Evolutionary conservation across 768 basidiomycete species (phyloP), one percentile per base, ranked within the genome.

Genomic region (Lactarius hatsudake): DNA sequence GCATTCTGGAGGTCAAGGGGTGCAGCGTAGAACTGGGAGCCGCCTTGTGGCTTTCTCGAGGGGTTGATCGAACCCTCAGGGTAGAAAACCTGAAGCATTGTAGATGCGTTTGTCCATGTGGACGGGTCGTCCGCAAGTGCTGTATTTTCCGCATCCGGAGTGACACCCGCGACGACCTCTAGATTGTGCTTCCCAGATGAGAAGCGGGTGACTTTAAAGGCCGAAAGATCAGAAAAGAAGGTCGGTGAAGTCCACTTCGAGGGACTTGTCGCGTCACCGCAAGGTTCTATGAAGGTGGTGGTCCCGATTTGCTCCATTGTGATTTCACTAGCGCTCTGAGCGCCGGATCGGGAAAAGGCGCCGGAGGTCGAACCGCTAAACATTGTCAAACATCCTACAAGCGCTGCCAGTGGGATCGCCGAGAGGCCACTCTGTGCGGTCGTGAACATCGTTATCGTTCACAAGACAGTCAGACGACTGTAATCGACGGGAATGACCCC

Each of bases 1-100:
- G 86, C 88, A 23, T 72, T 55, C 0, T 77, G 59, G 18, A 90
- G 73, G 30, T 83, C 73, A 36, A 83, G 71, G 2, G 84, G 85
- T 2, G 71, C 64, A 8, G 85, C 81, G 69, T 84, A 86, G 74
- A 94, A 93, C 70, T 91, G 85, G 0, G 89, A 84, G 1, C 92
- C 92, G 42, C 92, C 92, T 67, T 81, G 76, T 2, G 89, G 89
- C 20, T 64, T 62, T 43, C 63, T 43, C 30, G 77, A 82, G 1
- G 91, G 91, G 74, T 91, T 89, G 74, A 88, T 82, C 1, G 90
- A 91, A 58, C 81, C 77, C 26, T 80, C 81, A 3, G 91, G 91
- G 72, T 90, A 93, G 66, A 85, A 76, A 26, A 93, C 78, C 68
- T 88, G 87, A 13, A 93, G 74, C 61, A 83, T 76, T 0, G 87